These are phyloP conservation scores for Carex cristatella DNA, from an alignment of 176 grass and related monocot genomes.

Conservation along the genomic window DNA sequence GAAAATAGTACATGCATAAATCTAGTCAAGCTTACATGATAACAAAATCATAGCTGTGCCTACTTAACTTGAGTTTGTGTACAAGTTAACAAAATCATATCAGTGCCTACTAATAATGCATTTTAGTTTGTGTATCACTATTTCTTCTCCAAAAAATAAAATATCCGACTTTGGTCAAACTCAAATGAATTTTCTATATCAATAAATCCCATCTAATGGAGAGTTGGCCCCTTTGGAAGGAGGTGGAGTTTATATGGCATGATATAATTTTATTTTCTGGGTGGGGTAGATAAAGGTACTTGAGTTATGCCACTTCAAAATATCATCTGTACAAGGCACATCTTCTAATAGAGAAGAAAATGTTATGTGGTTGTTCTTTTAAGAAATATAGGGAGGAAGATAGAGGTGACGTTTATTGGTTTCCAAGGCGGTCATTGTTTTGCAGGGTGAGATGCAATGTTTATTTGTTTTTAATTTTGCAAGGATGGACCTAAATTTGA, in stretches of 20 bases:
- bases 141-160: not conserved
- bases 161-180: not conserved
- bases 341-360: not conserved
- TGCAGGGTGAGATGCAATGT: not conserved
- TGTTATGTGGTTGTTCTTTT: not conserved
- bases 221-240: not conserved
- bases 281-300: not conserved
- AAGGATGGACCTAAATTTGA: conserved; percentile 9
- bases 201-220: not conserved
- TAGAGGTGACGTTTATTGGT: not conserved
- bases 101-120: not conserved
- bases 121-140: not conserved
- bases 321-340: not conserved
- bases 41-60: not conserved
- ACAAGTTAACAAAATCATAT: not conserved
- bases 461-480: not conserved
- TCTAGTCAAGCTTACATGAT: not conserved
- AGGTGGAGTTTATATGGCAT: not conserved
- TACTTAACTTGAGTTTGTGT: not conserved
- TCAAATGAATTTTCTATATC: not conserved
- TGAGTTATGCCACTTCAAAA: not conserved
- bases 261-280: not conserved
- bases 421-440: not conserved
- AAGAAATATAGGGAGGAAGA: not conserved
- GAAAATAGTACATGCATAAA: not conserved